Evolutionary conservation across 2,329 filamentous ascomycete genomes (phyloP), one percentile per base, ranked within the genome.

Genomic region (Phaeophleospora eucalypticola): DNA sequence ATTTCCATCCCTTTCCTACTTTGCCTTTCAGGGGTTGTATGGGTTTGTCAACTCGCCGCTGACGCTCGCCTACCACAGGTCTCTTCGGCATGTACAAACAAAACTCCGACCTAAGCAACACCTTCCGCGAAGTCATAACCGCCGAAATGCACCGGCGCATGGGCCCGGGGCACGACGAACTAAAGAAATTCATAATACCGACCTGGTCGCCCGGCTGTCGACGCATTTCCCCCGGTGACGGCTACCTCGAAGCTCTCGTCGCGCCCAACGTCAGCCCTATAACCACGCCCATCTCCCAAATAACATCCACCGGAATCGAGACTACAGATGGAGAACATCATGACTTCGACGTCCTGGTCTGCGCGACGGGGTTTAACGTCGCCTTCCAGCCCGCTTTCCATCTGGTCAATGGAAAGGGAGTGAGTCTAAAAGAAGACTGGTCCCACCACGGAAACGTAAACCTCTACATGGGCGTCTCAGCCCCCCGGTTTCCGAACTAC

Each of bases 231-330:
- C 75, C 75, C 0, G 75, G 74, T 0, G 70, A 71, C 24, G 74
- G 74, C 1, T 78, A 74, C 51, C 68, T 78, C n/a, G 71, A 77
- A 56, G 69, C 74, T 70, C 59, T 76, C 34, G 59, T 61, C 2
- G 49, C 69, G 44, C 63, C 66, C 12, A 77, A 79, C 38, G 73
- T 76, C 3, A 15, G 18, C n/a, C 62, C 66, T 1, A 63, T 73
- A 9, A 65, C 63, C 35, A 65, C 64, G 16, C 60, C 57, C 2
- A 70, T 75, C 44, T 49, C 56, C 20, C 55, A 60, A 18, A 65
- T 71, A 39, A 63, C 63, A 2, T 54, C 54, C 2, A 51, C 38
- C 2, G 63, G 63, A 4, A 59, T 65, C 37, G 46, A 48, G 15
- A 58, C 59, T 34, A 41, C 41, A 15, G 52, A 60, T 14, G 57